Percentiles rank a stretch among this genome's conserved stretches.
These are phyloP conservation scores for Kazachstania taianensis DNA, from an alignment of 805 yeast genomes.

Conservation along the genomic window DNA sequence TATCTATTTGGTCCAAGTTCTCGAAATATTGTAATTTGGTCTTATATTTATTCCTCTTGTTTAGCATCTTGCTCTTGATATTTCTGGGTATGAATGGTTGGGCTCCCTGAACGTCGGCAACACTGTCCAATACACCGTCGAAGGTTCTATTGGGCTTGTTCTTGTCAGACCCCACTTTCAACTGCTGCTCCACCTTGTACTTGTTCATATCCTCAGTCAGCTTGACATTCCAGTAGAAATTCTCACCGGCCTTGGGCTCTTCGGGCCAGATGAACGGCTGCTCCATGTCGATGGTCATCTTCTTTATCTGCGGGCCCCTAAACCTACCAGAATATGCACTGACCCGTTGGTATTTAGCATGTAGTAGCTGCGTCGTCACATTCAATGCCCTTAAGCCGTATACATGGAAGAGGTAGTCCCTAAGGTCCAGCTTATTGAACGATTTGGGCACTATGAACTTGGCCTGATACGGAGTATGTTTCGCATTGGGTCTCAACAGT, in stretches of 20 bases:
- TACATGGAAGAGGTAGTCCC: constrained; percentile 85
- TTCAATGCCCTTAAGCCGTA: constrained; percentile 87
- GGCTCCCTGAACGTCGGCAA: constrained; percentile 48
- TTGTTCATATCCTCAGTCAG: constrained; percentile 37
- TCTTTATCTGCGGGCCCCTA: constrained; percentile 74
- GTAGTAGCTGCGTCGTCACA: constrained; percentile 76
- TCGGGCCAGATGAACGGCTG: constrained; percentile 96
- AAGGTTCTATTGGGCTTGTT: constrained; percentile 61
- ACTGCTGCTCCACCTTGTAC: constrained; percentile 37
- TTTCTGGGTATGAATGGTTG: constrained; percentile 51
- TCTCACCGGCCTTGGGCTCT: constrained; percentile 32
- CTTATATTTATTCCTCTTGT: not conserved
- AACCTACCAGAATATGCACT: constrained; percentile 53
- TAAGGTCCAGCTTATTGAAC: constrained; percentile 85
- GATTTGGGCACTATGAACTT: constrained; percentile 89
- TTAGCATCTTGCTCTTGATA: not conserved
- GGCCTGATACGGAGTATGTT: constrained; percentile 94
- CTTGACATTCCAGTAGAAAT: constrained; percentile 33
- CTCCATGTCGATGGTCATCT: constrained; percentile 93
- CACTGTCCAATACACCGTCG: constrained; percentile 59
- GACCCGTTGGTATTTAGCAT: constrained; percentile 57
- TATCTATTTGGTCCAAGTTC: no score
- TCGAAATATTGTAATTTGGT: no score
- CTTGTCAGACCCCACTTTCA: constrained; percentile 51
- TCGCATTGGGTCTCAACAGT: constrained; percentile 84